A percentile compares a stretch with the other conserved stretches of the same genome.
Evolutionary conservation across 2,329 filamentous ascomycete species (phyloP).

Genomic region (Neofusicoccum sp.): DNA sequence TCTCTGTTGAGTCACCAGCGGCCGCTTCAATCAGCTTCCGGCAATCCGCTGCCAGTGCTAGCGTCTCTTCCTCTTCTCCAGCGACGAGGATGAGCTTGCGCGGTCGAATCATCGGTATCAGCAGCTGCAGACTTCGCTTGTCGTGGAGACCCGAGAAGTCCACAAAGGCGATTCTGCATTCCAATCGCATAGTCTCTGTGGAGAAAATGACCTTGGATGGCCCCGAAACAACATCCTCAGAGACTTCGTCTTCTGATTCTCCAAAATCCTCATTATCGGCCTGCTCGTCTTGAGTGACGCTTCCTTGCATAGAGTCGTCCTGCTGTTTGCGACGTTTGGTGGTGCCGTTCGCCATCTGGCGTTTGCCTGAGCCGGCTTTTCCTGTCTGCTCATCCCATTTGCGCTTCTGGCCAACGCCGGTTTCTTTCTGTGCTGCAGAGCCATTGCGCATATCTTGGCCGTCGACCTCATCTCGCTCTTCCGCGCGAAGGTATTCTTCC

Average conservation of each 20-base stretch:
- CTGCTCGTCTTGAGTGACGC: conserved; percentile 22
- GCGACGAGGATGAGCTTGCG: conserved; percentile 92
- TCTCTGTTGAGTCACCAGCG: conserved; percentile 48
- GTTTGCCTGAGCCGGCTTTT: conserved; percentile 38
- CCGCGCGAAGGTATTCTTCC: conserved; percentile 89
- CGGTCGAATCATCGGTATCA: conserved; percentile 91
- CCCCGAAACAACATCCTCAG: conserved; percentile 56
- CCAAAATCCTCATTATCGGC: conserved; percentile 51
- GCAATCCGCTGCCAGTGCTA: conserved; percentile 77
- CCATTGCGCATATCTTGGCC: conserved; percentile 62
- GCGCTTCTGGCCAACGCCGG: conserved; percentile 79
- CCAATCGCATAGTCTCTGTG: conserved; percentile 65
- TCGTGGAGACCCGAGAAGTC: conserved; percentile 94
- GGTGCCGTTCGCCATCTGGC: conserved; percentile 43
- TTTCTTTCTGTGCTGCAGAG: conserved; percentile 46
- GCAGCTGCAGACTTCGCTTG: conserved; percentile 88
- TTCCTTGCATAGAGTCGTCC: conserved; percentile 35
- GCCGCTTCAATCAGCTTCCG: conserved; percentile 62
- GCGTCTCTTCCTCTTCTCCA: conserved; percentile 73
- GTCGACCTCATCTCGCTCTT: conserved; percentile 81
- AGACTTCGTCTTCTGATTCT: conserved; percentile 54
- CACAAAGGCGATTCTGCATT: conserved; percentile 79
- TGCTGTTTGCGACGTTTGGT: conserved; percentile 62
- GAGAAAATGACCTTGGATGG: conserved; percentile 76
- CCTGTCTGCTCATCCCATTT: conserved; percentile 76